Conservation (phyloP, 331 rosid genomes). For the Quercus phellos region DNA sequence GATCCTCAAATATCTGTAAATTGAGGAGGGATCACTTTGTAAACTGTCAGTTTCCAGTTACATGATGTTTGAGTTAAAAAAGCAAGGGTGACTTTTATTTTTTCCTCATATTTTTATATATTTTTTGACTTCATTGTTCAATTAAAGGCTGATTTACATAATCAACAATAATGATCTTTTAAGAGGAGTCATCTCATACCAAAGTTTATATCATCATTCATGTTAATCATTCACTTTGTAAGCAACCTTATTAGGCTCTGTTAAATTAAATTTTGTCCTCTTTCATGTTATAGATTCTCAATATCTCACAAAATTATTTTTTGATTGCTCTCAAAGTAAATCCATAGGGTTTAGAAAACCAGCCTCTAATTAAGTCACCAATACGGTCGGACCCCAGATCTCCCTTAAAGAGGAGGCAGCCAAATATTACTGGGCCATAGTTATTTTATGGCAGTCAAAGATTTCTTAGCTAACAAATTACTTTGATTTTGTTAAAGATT, state of each 20-base stretch:
- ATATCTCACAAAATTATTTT: slow-evolving; percentile 18
- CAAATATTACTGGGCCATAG: slow-evolving; percentile 71
- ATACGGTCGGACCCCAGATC: slow-evolving; percentile 23
- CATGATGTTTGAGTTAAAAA: not conserved
- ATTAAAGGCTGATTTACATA: too few species aligned
- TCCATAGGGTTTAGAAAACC: slow-evolving; percentile 35
- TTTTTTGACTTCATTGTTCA: not conserved
- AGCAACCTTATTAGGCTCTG: not conserved
- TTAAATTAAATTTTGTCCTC: not conserved
- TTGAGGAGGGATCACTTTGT: not conserved
- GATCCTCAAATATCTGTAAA: slow-evolving; percentile 1
- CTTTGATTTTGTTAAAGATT: slow-evolving; percentile 19
- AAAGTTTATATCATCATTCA: not conserved
- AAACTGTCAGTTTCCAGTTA: not conserved
- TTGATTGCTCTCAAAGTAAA: too few species aligned
- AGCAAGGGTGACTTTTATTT: not conserved
- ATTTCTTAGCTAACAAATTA: slow-evolving; percentile 37
- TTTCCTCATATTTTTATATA: not conserved
- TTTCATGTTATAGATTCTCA: slow-evolving; percentile 2
- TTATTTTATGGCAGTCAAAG: slow-evolving; percentile 51
- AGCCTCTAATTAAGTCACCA: slow-evolving; percentile 25
- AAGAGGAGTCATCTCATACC: not conserved
- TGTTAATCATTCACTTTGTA: not conserved
- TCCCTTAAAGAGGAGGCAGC: slow-evolving; percentile 50
- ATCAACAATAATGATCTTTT: too few species aligned